phyloP scores from a whole-genome alignment of 805 yeast species.

The Teunomyces aglyptinius region DNA sequence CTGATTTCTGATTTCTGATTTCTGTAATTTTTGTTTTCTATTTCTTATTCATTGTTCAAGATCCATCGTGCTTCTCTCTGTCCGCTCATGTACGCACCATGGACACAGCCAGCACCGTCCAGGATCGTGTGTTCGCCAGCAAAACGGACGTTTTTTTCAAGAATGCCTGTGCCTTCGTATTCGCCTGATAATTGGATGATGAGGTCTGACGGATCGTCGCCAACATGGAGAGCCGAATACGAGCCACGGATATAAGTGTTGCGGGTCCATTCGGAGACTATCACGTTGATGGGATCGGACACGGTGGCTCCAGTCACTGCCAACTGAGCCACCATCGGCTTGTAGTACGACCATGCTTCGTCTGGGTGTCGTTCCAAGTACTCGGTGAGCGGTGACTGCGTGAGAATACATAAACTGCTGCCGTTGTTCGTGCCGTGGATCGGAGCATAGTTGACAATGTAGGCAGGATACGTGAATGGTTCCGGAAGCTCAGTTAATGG shows the following conservation, averaged over 20 bases:
- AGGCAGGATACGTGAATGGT: conserved; percentile 60
- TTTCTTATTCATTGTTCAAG: conserved; percentile 5
- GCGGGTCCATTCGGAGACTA: conserved; percentile 67
- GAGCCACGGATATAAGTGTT: conserved; percentile 83
- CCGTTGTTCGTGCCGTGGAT: conserved; percentile 29
- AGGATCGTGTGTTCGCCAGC: conserved; percentile 89
- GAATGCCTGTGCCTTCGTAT: conserved; percentile 37
- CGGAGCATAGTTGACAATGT: conserved; percentile 58
- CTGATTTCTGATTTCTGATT: too few species aligned
- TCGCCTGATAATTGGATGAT: conserved; percentile 58
- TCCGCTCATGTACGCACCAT: conserved; percentile 86
- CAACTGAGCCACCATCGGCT: conserved; percentile 47
- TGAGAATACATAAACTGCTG: conserved; percentile 61
- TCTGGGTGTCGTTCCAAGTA: conserved; percentile 49
- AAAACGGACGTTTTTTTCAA: conserved; percentile 58
- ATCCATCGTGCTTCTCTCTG: conserved; percentile 50
- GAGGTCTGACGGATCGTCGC: conserved; percentile 66
- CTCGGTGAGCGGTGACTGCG: conserved; percentile 73
- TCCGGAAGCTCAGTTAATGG: conserved; percentile 26
- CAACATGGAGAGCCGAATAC: conserved; percentile 67
- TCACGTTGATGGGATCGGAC: conserved; percentile 34
- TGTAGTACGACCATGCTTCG: conserved; percentile 56
- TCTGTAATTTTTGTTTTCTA: too few species aligned
- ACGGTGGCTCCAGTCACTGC: conserved; percentile 18
- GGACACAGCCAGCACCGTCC: conserved; percentile 90